Evolutionary conservation across 495 filamentous ascomycete genomes (phyloP), one percentile per base, ranked within the genome.

Genomic region (Xylaria cubensis): DNA sequence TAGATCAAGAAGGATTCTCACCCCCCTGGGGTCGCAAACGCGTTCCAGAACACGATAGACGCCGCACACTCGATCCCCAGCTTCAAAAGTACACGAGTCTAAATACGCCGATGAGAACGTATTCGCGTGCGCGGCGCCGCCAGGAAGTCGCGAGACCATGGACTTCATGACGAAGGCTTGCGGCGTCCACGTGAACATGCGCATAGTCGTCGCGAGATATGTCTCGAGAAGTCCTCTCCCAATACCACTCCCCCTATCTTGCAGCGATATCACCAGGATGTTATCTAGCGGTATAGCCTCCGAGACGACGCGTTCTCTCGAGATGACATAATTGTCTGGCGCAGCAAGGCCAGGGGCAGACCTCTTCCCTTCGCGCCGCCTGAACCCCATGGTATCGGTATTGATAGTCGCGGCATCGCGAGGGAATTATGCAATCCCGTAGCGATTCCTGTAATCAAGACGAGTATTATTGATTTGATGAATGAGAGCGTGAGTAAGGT

Each of bases 151-250:
- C n/a, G 66, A 8, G 3, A 66, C 74, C 69, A 74, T 34, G 58
- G 48, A 50, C 46, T 61, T 61, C 71, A 81, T 75, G 12, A 76
- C 21, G n/a, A 74, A 72, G 0, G 76, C 78, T 71, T 81, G 78
- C n/a, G 78, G 79, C 59, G 80, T 81, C 71, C 73, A 74, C 24
- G 77, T 56, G 69, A 81, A 80, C 3, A 74, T 73, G 6, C 70
- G 70, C 78, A 81, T 79, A 1, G 80, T 79, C 1, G 77, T 74
- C 17, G 74, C 64, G 4, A 78, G 66, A 56, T 82, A 82, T 5
- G 56, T 55, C 1, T 75, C 74, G 4, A 82, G 67, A 2, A 77
- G 44, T 0, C 73, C 58, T 2, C 8, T 29, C 19, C 36, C 36
- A 39, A 39, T 39, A 39, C 36, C 36, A 39, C 36, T 8, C 36